These are phyloP conservation scores for Tylopilus plumbeoviolaceoides DNA, from an alignment of 768 basidiomycete genomes.

Conservation along the genomic window DNA sequence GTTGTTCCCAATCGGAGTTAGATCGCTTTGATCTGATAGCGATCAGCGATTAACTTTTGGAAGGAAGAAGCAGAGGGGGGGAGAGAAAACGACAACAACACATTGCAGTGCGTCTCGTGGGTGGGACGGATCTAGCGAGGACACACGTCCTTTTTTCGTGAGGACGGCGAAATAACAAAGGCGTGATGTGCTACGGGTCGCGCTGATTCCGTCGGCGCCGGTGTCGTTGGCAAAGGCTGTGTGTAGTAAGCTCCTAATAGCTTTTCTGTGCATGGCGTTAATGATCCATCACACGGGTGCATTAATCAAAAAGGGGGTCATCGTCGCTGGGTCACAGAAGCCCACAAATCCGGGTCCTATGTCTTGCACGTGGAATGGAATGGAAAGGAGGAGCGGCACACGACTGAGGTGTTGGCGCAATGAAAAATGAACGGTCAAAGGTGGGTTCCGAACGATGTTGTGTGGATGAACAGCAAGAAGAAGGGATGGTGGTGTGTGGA, in stretches of 20 bases:
- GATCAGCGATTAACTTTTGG: slow-evolving; percentile 12
- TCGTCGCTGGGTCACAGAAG: slow-evolving; percentile 12
- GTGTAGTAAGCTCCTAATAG: neutral
- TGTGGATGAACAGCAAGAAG: neutral
- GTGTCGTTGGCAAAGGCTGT: neutral
- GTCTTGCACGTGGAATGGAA: slow-evolving; percentile 4
- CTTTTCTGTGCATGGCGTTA: slow-evolving; percentile 4
- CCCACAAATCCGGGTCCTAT: neutral
- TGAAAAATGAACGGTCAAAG: neutral
- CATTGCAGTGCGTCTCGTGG: neutral
- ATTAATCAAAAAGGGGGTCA: neutral
- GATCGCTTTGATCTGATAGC: slow-evolving; percentile 17
- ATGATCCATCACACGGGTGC: slow-evolving; percentile 14
- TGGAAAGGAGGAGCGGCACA: slow-evolving; percentile 5
- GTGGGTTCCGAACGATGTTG: neutral
- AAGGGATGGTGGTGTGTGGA: neutral
- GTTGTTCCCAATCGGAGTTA: slow-evolving; percentile 11
- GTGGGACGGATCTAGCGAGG: slow-evolving; percentile 8
- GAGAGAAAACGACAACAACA: too few species aligned
- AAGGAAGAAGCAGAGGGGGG: neutral
- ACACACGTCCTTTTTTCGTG: neutral
- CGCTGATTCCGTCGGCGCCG: neutral
- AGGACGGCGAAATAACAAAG: neutral
- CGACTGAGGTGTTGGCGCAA: neutral
- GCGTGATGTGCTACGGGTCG: neutral